A percentile compares a stretch with the other conserved stretches of the same genome.
Evolutionary conservation across 2,329 filamentous ascomycete genomes (phyloP).

Genomic region (Ophiostoma piceae): DNA sequence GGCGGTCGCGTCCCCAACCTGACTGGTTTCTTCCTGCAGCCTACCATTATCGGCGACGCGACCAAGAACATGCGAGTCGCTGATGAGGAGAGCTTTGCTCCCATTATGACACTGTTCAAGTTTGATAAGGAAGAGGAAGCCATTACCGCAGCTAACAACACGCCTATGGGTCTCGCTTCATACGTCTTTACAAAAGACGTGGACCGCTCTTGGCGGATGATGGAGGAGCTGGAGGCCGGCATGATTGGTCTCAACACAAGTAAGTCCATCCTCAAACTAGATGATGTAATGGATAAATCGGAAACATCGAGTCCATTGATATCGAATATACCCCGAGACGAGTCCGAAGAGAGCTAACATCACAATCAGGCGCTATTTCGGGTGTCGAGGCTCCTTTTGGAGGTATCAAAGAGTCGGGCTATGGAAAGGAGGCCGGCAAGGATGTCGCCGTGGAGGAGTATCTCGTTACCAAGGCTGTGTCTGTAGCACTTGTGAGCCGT

Average conservation of each 20-base stretch:
- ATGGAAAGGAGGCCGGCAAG: slow-evolving; percentile 33
- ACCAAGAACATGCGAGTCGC: slow-evolving; percentile 42
- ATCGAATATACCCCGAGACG: not conserved
- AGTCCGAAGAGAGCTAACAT: not conserved
- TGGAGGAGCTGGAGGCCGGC: slow-evolving; percentile 53
- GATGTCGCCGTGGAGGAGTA: slow-evolving; percentile 43
- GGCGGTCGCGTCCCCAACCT: slow-evolving; percentile 52
- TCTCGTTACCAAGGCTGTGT: slow-evolving; percentile 35
- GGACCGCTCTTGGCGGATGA: slow-evolving; percentile 38
- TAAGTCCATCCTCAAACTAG: slow-evolving; percentile 25
- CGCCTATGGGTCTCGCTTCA: slow-evolving; percentile 34
- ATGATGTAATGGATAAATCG: not conserved
- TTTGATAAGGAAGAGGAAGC: slow-evolving; percentile 55
- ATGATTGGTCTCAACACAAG: slow-evolving; percentile 46
- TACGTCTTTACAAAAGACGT: slow-evolving; percentile 32
- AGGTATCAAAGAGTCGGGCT: slow-evolving; percentile 29
- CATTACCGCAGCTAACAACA: slow-evolving; percentile 48
- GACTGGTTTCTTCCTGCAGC: slow-evolving; percentile 46
- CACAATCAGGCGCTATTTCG: slow-evolving; percentile 5
- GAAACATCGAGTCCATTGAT: not conserved
- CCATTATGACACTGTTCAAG: slow-evolving; percentile 48
- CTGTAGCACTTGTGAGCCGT: not conserved
- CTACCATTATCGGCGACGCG: slow-evolving; percentile 43
- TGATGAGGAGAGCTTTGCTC: slow-evolving; percentile 53
- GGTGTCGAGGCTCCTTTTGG: slow-evolving; percentile 29